Base-by-base conservation (phyloP, 768 basidiomycete genomes). In the Hortiboletus flavorubellus region DNA sequence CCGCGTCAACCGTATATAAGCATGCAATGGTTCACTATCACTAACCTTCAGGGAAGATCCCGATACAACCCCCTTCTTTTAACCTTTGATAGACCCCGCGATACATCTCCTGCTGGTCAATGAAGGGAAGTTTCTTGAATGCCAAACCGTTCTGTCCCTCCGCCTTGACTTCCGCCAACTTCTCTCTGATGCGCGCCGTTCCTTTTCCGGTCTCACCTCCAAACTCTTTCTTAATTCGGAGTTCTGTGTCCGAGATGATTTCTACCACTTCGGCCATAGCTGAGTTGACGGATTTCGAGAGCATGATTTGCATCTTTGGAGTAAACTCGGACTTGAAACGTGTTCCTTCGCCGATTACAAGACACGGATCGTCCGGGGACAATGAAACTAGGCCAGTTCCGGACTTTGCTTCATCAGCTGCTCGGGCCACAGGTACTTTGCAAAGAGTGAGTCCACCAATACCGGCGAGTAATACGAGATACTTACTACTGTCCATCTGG, bases 31-130 rank as follows among this genome's bases (percentile, higher is more conserved):
- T 53, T 44, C 7, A 45, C 39, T n/a, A 29, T 8, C 14, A 55
- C 71, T 54, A 61, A 92, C 95, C 96, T 86, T 98, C 97, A 38
- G 97, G 97, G 68, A 98, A 98, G 59, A 99, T 98, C 44, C 97
- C 95, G 58, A 99, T 95, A 60, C 87, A 86, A 14, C 93, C 93
- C 9, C 92, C 92, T 53, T 88, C 83, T 53, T 84, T 90, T 53
- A 98, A 75, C 53, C 84, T 82, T 66, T 92, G 80, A 71, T 97
- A 99, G 5, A 98, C 97, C 55, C 91, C 80, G 16, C 87, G 84
- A 72, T 98, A 99, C 87, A 97, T 98, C 49, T 91, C 84, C 58
- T 89, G 84, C 68, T 98, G 97, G 74, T 99, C 91, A 58, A 99
- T 84, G 67, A 87, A 87, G 1, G 95, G 93, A 54, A 98, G 72